Percentiles rank a stretch among this genome's conserved stretches.
Conservation (phyloP, 2,329 filamentous ascomycete genomes). For the Monilinia laxa region DNA sequence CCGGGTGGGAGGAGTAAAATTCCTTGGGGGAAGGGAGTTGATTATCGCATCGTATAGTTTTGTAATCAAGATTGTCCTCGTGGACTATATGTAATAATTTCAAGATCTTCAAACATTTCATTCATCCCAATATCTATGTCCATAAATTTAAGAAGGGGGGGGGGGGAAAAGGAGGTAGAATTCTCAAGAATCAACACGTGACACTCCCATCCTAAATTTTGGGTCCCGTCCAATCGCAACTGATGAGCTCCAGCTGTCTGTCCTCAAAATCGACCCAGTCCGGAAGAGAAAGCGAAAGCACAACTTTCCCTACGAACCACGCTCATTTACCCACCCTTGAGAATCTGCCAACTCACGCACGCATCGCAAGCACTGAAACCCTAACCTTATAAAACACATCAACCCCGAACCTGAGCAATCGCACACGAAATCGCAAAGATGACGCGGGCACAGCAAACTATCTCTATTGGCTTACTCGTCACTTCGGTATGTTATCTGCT, state of each 20-base stretch:
- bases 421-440: constrained; percentile 54
- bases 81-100: constrained; percentile 13
- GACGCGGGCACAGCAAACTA: constrained; percentile 92
- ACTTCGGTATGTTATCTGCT: constrained; percentile 64
- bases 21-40: constrained; percentile 5
- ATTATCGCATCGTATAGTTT: constrained; percentile 15
- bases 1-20: constrained; percentile 10
- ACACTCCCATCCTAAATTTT: not conserved
- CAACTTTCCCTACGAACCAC: constrained; percentile 36
- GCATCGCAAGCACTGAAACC: constrained; percentile 17
- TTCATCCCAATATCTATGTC: not conserved
- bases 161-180: not conserved
- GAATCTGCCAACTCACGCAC: constrained; percentile 23
- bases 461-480: constrained; percentile 82
- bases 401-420: constrained; percentile 22
- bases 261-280: constrained; percentile 26
- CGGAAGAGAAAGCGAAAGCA: constrained; percentile 3
- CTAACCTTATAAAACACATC: constrained; percentile 21
- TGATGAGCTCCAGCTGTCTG: constrained; percentile 27
- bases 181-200: constrained; percentile 9
- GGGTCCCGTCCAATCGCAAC: constrained; percentile 9
- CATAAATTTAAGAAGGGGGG: not conserved
- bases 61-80: constrained; percentile 26
- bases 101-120: not conserved
- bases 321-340: constrained; percentile 34